Base-by-base conservation (phyloP, 2,329 filamentous ascomycete species). In the Neofusicoccum parvum region DNA sequence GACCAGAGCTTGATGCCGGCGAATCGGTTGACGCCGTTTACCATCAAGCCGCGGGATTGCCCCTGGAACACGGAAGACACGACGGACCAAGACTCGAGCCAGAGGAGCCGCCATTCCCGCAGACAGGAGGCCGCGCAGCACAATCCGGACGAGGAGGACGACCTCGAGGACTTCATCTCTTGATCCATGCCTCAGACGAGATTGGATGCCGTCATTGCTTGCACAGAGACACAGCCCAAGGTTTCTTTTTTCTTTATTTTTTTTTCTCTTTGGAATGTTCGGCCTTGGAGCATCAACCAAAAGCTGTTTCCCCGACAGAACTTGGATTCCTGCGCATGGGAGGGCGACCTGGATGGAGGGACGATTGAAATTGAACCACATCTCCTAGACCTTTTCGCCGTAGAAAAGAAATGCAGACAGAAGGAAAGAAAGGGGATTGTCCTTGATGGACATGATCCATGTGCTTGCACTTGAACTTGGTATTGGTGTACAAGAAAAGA, bases 1-100 rank as follows among this genome's bases (percentile, higher is more conserved):
- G 79, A 82, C 62, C 66, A 75, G 7, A 69, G 72, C 2, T 68
- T 73, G 32, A 76, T 73, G 37, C 73, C 73, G 0, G 74, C 37
- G 20, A 23, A 43, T 6, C 10, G 51, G n/a, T n/a, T 66, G 11
- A 36, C 64, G 2, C 39, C 43, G 4, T 53, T 54, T 11, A 46
- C 11, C 46, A 60, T 65, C 27, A 39, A 60, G 34, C 5, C 39
- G 14, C 37, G 17, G 7, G 34, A 54, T 11, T 49, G 36, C 11
- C 64, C 64, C 1, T 65, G 64, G 64, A 15, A 36, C 10, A 20
- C 2, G 2, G 17, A 41, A 27, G 50, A 43, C 3, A 2, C n/a
- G 7, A 14, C 5, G 37, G 11, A 50, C 5, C 10, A 20, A 15
- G 34, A 10, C n/a, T 20, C 34, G 6, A 4, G 2, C 20, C 56